Evolutionary conservation across 78 protist genomes (phyloP).

Genomic region (Polysphondylium violaceum): DNA sequence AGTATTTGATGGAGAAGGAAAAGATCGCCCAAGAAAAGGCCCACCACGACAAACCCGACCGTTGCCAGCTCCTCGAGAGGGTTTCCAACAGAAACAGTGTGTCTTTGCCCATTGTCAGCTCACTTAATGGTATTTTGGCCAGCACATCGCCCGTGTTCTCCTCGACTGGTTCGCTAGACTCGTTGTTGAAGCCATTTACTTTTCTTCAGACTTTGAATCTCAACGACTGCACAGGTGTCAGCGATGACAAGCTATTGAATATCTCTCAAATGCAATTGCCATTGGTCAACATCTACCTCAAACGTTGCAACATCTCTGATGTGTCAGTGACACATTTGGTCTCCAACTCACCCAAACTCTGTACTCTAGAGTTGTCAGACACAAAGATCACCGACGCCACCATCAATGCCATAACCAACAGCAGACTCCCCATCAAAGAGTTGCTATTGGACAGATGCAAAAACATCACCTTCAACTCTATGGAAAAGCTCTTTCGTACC

Average conservation of each 20-base stretch:
- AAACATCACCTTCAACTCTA: constrained; percentile 3
- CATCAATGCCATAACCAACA: constrained; percentile 11
- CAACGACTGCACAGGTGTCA: constrained; percentile 41
- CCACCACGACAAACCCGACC: neutral
- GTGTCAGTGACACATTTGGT: constrained; percentile 10
- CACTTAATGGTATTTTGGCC: neutral
- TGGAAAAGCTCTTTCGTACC: constrained; percentile 40
- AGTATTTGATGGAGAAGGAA: neutral
- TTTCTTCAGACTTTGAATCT: constrained; percentile 53
- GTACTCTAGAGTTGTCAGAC: constrained; percentile 4
- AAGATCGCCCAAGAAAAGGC: neutral
- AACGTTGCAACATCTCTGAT: constrained; percentile 60
- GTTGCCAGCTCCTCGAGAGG: too few relatives aligned
- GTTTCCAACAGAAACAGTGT: too few relatives aligned
- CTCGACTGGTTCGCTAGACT: neutral
- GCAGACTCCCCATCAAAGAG: constrained; percentile 19
- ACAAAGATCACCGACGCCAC: constrained; percentile 33
- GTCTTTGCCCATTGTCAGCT: neutral
- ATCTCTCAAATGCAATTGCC: constrained; percentile 66
- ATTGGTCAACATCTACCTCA: constrained; percentile 58
- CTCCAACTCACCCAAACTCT: constrained; percentile 27
- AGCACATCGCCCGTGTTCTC: neutral
- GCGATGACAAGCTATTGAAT: constrained; percentile 36
- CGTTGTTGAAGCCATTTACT: constrained; percentile 19
- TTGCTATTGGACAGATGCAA: constrained; percentile 35